These are phyloP conservation scores for Chaetomiaceae sp. DNA, from an alignment of 2,329 filamentous ascomycete genomes.

Conservation along the genomic window DNA sequence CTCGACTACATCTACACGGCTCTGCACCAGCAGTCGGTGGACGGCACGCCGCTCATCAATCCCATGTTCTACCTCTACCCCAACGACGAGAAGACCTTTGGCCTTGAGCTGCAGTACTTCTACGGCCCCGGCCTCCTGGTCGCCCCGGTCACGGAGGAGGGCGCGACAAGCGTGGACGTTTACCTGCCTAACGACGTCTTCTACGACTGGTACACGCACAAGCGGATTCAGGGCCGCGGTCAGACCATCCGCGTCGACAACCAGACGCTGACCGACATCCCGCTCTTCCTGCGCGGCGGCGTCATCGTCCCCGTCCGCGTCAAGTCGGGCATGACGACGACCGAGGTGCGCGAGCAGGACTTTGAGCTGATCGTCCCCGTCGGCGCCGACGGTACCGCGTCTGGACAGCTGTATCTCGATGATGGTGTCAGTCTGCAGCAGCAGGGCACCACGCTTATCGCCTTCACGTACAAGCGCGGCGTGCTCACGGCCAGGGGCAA, in stretches of 20 bases:
- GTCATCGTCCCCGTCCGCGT: slow-evolving; percentile 58
- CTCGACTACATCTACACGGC: slow-evolving; percentile 74
- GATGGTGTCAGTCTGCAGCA: slow-evolving; percentile 68
- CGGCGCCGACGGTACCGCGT: slow-evolving; percentile 56
- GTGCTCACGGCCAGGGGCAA: slow-evolving; percentile 47
- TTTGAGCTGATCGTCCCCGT: slow-evolving; percentile 71
- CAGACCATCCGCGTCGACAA: slow-evolving; percentile 35
- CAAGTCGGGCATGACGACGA: slow-evolving; percentile 58
- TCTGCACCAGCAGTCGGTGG: slow-evolving; percentile 55
- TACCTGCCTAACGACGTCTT: slow-evolving; percentile 46
- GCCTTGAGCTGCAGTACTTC: slow-evolving; percentile 45
- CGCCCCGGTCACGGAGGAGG: slow-evolving; percentile 42
- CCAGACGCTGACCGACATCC: slow-evolving; percentile 49
- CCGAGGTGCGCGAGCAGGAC: slow-evolving; percentile 56
- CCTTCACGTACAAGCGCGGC: slow-evolving; percentile 55
- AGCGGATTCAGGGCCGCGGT: slow-evolving; percentile 39
- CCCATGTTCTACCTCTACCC: slow-evolving; percentile 68
- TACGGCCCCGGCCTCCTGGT: slow-evolving; percentile 43
- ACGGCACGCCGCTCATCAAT: slow-evolving; percentile 61
- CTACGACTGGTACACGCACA: slow-evolving; percentile 50
- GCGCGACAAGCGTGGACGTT: slow-evolving; percentile 40
- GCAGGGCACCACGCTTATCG: slow-evolving; percentile 49
- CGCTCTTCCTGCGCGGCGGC: slow-evolving; percentile 64
- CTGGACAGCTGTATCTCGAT: slow-evolving; percentile 69
- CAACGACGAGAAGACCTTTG: slow-evolving; percentile 37